Base-by-base conservation (phyloP, 257 asterid genomes). In the Scutellaria baicalensis region DNA sequence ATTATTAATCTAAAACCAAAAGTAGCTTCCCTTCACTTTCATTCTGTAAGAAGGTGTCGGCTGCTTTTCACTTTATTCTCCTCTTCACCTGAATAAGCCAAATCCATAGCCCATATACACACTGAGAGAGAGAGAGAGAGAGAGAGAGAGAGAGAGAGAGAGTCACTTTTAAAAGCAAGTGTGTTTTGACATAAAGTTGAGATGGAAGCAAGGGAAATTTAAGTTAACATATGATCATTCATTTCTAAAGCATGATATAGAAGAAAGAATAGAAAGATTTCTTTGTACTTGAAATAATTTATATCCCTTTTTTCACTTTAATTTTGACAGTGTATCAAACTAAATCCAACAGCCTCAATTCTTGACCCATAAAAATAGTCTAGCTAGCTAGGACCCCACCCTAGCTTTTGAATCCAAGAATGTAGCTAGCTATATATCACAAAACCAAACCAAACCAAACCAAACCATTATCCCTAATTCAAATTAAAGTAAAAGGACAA, bases 61-160 rank as follows among this genome's bases (percentile, higher is more conserved):
- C 65, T 55, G 44, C 92, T 85, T 93, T 92, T 80, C 94, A 87
- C 98, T 93, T 93, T 90, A 93, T 93, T 93, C 98, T 79, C 85
- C 91, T 81, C 45, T 65, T 35, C 75, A 71, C 79, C 78, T 70
- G 54, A 80, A 78, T 69, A 70, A 74, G 77, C 77, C 73, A 78
- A 67, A 72, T 44, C 12, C 64, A 56, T 61, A 43, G 58, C 9
- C 78, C 11, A 38, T 13, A 12, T 17, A 7, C 50, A 6, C n/a
- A n/a, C n/a, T n/a, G n/a, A n/a, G 16, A 55, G 44, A 21, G 18
- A 16, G 31, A 59, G 51, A 35, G 21, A 40, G 62, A 11, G 59
- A 40, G 36, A 21, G 65, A 33, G 52, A 36, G 58, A 10, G 39
- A n/a, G 0, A n/a, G 3, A 13, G 8, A 1, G 9, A 5, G 0